Base-by-base conservation (phyloP, 768 basidiomycete species). In the Pleurotus ostreatus region DNA sequence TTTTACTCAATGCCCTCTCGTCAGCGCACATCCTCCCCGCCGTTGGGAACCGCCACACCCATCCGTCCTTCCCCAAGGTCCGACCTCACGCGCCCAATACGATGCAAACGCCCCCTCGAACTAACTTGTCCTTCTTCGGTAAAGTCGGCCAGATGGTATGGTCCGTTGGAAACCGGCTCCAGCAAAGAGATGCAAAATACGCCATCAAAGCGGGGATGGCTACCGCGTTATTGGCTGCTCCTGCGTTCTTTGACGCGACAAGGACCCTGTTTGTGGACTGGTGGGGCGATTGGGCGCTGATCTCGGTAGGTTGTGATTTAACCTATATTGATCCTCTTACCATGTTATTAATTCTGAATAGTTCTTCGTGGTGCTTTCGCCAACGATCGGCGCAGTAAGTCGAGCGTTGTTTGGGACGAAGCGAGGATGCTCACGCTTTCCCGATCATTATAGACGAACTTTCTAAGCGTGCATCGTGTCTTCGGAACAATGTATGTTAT, bases 251-350 rank as follows among this genome's bases (percentile, higher is more conserved):
- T 57, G 88, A 90, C 53, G 59, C 69, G 15, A 94, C 90, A 1
- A 77, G 94, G 22, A 86, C 85, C 4, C 69, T 83, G 3, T 98
- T 97, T 64, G 75, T 91, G 43, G 80, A 85, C 46, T 94, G 88
- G 62, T 82, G 86, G 63, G 95, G 95, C 37, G 94, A 98, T 71
- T 99, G 96, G 96, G 94, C 94, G 1, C 73, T 99, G 65, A 91
- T 98, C 53, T 94, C 94, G 45, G 93, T 91, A 59, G 65, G 81
- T 74, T 25, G 55, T 34, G 8, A 9, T 4, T 3, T 34, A 8
- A 8, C 11, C 11, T 9, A 34, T 2, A 8, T 34, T 34, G 7
- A 11, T 9, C 9, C 30, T 34, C 30, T 34, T 34, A 34, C 30
- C 8, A 34, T 34, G 4, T 44, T 5, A 15, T 22, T 47, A 23